phyloP scores from a whole-genome alignment of 2,329 filamentous ascomycete species.

The Sclerotinia nivalis region DNA sequence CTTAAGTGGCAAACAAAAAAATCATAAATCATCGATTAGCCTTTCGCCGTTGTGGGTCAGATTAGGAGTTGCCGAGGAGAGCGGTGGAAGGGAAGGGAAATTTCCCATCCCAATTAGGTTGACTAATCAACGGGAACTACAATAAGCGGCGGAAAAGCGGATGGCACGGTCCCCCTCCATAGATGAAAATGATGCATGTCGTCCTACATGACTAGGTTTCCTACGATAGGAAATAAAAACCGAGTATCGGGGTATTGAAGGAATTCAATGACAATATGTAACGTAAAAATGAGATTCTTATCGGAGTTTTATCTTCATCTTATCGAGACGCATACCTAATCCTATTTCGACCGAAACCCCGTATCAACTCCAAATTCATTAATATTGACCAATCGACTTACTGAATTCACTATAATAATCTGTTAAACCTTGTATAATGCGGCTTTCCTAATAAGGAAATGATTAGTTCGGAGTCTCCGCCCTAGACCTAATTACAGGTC shows the following conservation, averaged over 20 bases:
- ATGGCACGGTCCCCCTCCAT: not conserved
- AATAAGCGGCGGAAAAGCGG: not conserved
- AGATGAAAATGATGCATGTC: too few relatives aligned
- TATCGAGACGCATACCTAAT: not conserved
- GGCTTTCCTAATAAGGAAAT: slow-evolving; percentile 2
- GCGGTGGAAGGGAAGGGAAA: not conserved
- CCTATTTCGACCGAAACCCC: not conserved
- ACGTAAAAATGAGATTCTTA: slow-evolving; percentile 11
- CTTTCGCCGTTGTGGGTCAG: not conserved
- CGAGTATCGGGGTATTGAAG: not conserved
- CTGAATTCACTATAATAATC: not conserved
- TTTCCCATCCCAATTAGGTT: not conserved
- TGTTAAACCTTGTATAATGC: not conserved
- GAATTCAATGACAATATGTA: not conserved
- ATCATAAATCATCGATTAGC: not conserved
- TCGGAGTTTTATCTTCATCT: not conserved
- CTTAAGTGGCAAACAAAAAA: not conserved
- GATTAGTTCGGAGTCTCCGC: slow-evolving; percentile 5
- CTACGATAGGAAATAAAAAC: not conserved
- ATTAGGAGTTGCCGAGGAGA: not conserved
- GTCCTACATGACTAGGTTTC: not conserved
- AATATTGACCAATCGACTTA: not conserved
- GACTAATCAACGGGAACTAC: not conserved
- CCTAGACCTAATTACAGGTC: not conserved
- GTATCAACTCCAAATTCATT: not conserved